Base-by-base conservation (phyloP, 208 protist genomes). In the Wallacemonas sp. region DNA sequence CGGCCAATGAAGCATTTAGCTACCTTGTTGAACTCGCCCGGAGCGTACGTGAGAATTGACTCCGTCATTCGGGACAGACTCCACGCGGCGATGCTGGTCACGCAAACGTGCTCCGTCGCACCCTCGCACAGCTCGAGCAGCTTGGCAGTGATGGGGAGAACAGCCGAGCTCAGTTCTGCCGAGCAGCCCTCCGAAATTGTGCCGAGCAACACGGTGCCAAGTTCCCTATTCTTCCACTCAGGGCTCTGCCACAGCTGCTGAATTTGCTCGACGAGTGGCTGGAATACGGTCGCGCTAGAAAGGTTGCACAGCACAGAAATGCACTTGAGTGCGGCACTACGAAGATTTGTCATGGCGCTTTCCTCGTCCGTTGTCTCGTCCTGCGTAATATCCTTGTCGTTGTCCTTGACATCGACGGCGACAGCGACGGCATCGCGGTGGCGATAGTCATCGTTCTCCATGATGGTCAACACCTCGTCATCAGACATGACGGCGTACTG, bases 1-100 rank as follows among this genome's bases (percentile, higher is more conserved):
- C 79, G 74, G 8, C 71, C 59, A n/a, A 71, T 72, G 42, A 90
- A 77, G 28, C 76, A 70, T 33, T 45, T 49, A 7, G 91, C 55
- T 69, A 84, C 74, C 20, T 70, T 69, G 36, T 70, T 20, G 54
- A 67, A 87, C 59, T 11, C 45, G 52, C 29, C 18, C 8, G 55
- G 42, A 25, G 31, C 39, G 48, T 39, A 33, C 18, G 49, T 48
- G 18, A 91, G 45, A 31, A 85, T 74, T 29, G 31, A 59, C 57
- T 93, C 87, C 50, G 84, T 61, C 18, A 90, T 61, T 8, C 86
- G 82, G 8, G 85, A 91, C n/a, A 96, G 77, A 20, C 81, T 77
- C 87, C 91, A 96, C 52, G 81, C 54, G 14, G 91, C 85, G 46
- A 96, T 92, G 61, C 91, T 96, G n/a, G 73, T 74, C 11, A 96